Base-by-base conservation (phyloP, 2,329 filamentous ascomycete species). In the Ceratocystiopsis sp. region DNA sequence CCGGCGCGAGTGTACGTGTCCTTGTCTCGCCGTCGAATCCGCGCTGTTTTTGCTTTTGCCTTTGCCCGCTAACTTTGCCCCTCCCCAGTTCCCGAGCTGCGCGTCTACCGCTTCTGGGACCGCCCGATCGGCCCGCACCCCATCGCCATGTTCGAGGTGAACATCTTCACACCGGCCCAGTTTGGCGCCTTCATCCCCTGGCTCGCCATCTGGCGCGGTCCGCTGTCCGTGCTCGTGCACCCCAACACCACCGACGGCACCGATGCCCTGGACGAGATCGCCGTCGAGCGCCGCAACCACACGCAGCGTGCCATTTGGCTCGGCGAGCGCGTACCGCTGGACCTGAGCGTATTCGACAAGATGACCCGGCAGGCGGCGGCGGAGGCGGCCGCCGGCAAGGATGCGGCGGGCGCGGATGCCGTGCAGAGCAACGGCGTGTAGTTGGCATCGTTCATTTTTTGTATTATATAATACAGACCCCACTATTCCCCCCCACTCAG, bases 141-240 rank as follows among this genome's bases (percentile, higher is more conserved):
- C 0, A 60, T 85, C 1, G 81, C 78, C 42, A 94, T 93, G 85
- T 94, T 94, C 53, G 87, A 95, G 61, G 84, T 94, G 38, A 93
- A 93, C 52, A 38, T 94, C 17, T 84, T 89, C 58, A 85, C 79
- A 0, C 87, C 86, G 0, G 78, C 75, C 3, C 83, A 94, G 58
- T 94, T 94, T 54, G 86, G 86, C 0, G 86, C 87, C 0, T 93
- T 94, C 53, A 64, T 95, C 35, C 71, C 84, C 0, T 94, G 86
- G 86, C 63, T 94, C 29, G 72, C 84, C 29, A 74, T 94, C 45
- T 79, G 87, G 60, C 70, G 86, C 6, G 86, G 86, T 0, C 83
- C 84, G 3, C 59, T 94, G 47, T 86, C 80, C 40, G 85, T 66
- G 4, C 63, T 95, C 17, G 59, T 94, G 1, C 87, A 94, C 58